A percentile compares a stretch with the other conserved stretches of the same genome.
Evolutionary conservation across 805 yeast species (phyloP).

Genomic region (Nakazawaea ishiwadae): DNA sequence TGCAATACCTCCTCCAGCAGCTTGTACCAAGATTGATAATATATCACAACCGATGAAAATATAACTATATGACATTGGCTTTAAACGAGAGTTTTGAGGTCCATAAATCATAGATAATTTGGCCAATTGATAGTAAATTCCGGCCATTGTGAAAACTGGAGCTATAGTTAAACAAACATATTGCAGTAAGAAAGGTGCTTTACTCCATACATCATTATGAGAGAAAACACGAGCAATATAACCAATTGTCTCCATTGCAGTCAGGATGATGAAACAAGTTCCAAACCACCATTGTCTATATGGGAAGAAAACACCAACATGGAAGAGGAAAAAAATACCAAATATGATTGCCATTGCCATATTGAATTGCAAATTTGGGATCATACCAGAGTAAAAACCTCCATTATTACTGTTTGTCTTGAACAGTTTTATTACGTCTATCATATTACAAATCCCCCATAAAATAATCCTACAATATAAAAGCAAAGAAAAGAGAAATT

Average conservation of each 20-base stretch:
- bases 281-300: slow-evolving; percentile 66
- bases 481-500: too few species aligned
- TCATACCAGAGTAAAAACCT: slow-evolving; percentile 25
- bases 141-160: slow-evolving; percentile 84
- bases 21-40: slow-evolving; percentile 61
- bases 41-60: slow-evolving; percentile 66
- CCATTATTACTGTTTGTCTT: background rate
- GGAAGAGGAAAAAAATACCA: slow-evolving; percentile 39
- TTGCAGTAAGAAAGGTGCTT: slow-evolving; percentile 53
- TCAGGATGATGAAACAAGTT: slow-evolving; percentile 49
- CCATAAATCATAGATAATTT: slow-evolving; percentile 64
- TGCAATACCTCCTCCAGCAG: slow-evolving; percentile 72
- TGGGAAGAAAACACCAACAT: slow-evolving; percentile 36
- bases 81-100: slow-evolving; percentile 40
- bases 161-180: slow-evolving; percentile 68
- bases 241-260: slow-evolving; percentile 60
- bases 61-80: slow-evolving; percentile 58
- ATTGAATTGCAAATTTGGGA: slow-evolving; percentile 57
- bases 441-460: too few species aligned
- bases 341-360: slow-evolving; percentile 50
- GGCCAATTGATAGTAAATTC: slow-evolving; percentile 68
- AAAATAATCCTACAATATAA: too few species aligned
- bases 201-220: slow-evolving; percentile 27
- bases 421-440: background rate
- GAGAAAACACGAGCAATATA: slow-evolving; percentile 57